Conservation (phyloP, 2,329 filamentous ascomycete species). For the Cladosporium cucumerinum region DNA sequence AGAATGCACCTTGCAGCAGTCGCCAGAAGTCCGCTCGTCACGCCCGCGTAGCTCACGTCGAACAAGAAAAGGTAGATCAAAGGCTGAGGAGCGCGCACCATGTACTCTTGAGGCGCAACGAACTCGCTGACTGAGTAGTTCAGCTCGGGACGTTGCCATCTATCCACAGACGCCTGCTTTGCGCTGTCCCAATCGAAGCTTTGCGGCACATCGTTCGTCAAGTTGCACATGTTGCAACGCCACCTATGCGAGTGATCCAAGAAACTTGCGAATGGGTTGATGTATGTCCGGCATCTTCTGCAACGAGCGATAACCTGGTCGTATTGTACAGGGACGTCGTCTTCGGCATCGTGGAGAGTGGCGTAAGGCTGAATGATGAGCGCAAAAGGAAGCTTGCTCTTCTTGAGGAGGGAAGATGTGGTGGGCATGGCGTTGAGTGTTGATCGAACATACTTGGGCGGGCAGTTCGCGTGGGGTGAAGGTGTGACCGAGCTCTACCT, state of each 20-base stretch:
- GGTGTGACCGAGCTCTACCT: conserved; percentile 75
- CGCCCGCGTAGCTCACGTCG: conserved; percentile 86
- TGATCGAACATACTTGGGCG: conserved; percentile 89
- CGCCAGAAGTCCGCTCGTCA: conserved; percentile 85
- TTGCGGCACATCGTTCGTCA: conserved; percentile 98
- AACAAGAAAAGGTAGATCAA: conserved; percentile 94
- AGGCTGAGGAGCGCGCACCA: conserved; percentile 95
- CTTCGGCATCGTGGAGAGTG: conserved; percentile 87
- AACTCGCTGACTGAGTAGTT: conserved; percentile 98
- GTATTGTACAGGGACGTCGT: conserved; percentile 84
- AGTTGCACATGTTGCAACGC: conserved; percentile 99
- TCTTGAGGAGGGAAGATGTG: conserved; percentile 88
- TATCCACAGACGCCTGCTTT: conserved; percentile 83
- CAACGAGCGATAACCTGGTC: conserved; percentile 97
- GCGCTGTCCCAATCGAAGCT: conserved; percentile 97
- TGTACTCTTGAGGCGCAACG: conserved; percentile 97
- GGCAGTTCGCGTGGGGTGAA: conserved; percentile 86
- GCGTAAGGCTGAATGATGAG: conserved; percentile 95
- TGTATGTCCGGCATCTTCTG: conserved; percentile 92
- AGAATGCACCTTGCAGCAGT: conserved; percentile 90
- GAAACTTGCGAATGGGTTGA: conserved; percentile 96
- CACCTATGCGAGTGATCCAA: conserved; percentile 95
- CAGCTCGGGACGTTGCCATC: conserved; percentile 87
- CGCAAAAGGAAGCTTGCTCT: conserved; percentile 92
- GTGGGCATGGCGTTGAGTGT: conserved; percentile 93